Percentiles rank a stretch among this genome's conserved stretches.
phyloP scores from a whole-genome alignment of 2,329 filamentous ascomycete species.

The Onygena corvina region DNA sequence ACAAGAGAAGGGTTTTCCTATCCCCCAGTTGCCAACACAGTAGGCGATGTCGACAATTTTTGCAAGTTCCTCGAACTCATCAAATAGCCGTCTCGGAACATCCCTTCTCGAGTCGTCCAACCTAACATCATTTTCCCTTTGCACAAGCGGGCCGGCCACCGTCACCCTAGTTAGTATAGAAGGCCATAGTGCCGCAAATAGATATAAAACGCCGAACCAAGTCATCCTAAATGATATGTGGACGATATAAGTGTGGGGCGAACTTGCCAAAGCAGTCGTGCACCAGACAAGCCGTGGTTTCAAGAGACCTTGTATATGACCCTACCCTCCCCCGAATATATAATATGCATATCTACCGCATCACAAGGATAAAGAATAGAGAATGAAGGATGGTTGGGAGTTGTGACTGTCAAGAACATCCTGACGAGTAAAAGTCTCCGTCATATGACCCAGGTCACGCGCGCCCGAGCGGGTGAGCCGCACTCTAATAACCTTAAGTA shows the following conservation, averaged over 20 bases:
- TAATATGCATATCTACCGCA: too few relatives aligned
- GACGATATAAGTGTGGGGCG: background rate
- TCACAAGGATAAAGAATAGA: too few relatives aligned
- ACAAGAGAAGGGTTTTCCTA: constrained; percentile 73
- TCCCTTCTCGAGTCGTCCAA: background rate
- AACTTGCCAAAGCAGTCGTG: background rate
- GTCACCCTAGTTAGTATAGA: background rate
- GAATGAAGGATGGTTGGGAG: too few relatives aligned
- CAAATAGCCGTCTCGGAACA: constrained; percentile 56
- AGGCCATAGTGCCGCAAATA: background rate
- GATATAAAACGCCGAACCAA: background rate
- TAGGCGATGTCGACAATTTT: constrained; percentile 89
- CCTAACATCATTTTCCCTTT: background rate
- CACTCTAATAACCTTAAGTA: constrained; percentile 3
- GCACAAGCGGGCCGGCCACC: background rate
- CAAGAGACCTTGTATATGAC: too few relatives aligned
- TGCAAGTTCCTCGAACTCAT: constrained; percentile 73
- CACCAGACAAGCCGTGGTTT: too few relatives aligned
- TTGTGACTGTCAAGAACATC: too few relatives aligned
- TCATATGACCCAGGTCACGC: too few relatives aligned
- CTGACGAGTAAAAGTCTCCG: too few relatives aligned
- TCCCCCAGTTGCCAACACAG: constrained; percentile 75
- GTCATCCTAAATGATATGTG: background rate
- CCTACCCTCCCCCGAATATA: too few relatives aligned
- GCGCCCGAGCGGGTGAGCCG: constrained; percentile 4